Evolutionary conservation across 1,139 yeast species (phyloP).

Genomic region (Magnusiomyces sp.): DNA sequence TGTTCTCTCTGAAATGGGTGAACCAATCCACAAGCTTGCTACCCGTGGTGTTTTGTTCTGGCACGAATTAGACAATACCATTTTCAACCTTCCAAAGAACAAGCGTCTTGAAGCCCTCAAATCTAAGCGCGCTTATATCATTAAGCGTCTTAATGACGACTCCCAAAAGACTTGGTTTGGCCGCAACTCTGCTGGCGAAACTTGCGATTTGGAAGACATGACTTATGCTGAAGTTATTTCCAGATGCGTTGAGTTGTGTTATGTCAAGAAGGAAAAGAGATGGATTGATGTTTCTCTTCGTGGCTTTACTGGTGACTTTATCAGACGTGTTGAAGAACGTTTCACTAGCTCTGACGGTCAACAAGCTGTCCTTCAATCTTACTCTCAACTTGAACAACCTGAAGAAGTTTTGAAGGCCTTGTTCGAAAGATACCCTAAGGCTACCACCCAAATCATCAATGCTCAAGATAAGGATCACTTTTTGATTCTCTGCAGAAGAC

Average conservation of each 20-base stretch:
- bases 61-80: slow-evolving; percentile 87
- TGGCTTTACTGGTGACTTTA: slow-evolving; percentile 76
- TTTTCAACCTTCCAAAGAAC: slow-evolving; percentile 83
- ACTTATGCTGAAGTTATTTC: slow-evolving; percentile 86
- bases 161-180: slow-evolving; percentile 98
- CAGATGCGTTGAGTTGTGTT: slow-evolving; percentile 84
- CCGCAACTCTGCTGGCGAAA: slow-evolving; percentile 64
- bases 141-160: slow-evolving; percentile 78
- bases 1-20: slow-evolving; percentile 98
- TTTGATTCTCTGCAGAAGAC: slow-evolving; percentile 74
- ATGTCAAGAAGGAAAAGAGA: slow-evolving; percentile 64
- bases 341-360: slow-evolving; percentile 47
- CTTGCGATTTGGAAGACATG: slow-evolving; percentile 87
- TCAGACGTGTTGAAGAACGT: slow-evolving; percentile 96
- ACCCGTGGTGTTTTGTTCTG: slow-evolving; percentile 96
- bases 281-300: slow-evolving; percentile 88
- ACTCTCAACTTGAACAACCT: slow-evolving; percentile 61
- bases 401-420: slow-evolving; percentile 49
- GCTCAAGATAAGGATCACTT: slow-evolving; percentile 95
- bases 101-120: slow-evolving; percentile 75
- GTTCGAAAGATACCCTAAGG: slow-evolving; percentile 60
- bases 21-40: slow-evolving; percentile 97
- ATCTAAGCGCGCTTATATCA: slow-evolving; percentile 81
- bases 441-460: slow-evolving; percentile 73
- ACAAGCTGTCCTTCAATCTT: slow-evolving; percentile 67